Conservation (phyloP, 176 grass and related monocot species). For the Thinopyrum elongatum region DNA sequence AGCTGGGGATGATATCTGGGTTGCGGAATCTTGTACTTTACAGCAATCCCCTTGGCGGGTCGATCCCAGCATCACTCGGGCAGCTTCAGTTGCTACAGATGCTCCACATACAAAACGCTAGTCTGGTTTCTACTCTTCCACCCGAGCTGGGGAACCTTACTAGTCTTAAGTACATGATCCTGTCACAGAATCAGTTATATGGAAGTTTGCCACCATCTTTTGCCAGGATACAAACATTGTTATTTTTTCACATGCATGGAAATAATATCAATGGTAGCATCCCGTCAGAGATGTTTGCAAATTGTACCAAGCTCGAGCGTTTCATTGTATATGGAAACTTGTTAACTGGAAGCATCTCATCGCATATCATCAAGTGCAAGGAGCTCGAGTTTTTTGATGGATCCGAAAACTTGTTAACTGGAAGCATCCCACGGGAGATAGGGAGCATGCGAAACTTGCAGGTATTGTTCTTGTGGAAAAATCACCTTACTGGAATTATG, state of each 20-base stretch:
- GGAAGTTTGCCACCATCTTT: not conserved
- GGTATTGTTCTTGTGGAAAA: not conserved
- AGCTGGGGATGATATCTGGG: no score
- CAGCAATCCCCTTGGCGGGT: no score
- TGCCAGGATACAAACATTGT: not conserved
- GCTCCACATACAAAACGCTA: not conserved
- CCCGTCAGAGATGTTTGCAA: not conserved
- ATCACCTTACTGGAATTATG: not conserved
- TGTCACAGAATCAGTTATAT: not conserved
- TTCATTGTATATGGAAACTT: constrained; percentile 8
- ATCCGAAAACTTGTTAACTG: not conserved
- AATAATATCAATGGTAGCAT: not conserved
- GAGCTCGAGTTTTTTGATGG: no score
- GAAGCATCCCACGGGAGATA: constrained; percentile 39
- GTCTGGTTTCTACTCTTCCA: not conserved
- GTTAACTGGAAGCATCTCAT: not conserved
- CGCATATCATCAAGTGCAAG: not conserved
- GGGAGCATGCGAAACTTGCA: constrained; percentile 23
- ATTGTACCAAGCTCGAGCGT: not conserved
- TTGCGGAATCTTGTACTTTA: no score
- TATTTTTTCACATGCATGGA: not conserved
- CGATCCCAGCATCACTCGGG: no score
- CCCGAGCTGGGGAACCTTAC: not conserved
- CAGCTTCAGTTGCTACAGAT: not conserved
- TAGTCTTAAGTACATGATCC: not conserved